These are phyloP conservation scores for Tylopilus plumbeoviolaceoides DNA, from an alignment of 768 basidiomycete genomes.

Conservation along the genomic window DNA sequence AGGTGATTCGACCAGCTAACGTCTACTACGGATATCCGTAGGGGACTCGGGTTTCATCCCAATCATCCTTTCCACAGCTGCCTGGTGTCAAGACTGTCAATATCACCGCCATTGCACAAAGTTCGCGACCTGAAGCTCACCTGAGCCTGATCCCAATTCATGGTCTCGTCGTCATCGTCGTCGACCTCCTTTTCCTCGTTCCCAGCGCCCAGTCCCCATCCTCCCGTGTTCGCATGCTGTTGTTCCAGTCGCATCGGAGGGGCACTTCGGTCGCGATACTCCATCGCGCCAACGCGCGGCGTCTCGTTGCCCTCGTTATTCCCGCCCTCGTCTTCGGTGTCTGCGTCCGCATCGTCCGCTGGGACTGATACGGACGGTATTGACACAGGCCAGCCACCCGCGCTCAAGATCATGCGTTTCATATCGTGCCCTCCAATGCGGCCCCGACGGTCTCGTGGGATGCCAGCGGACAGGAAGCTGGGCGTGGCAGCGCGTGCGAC, in stretches of 20 bases:
- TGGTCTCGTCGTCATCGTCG: conserved; percentile 59
- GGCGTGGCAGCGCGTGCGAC: conserved; percentile 37
- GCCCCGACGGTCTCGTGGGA: conserved; percentile 75
- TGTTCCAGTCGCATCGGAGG: conserved; percentile 34
- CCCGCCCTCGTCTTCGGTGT: conserved; percentile 33
- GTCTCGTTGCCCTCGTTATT: conserved; percentile 54
- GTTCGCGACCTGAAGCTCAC: conserved; percentile 27
- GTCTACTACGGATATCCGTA: conserved; percentile 24
- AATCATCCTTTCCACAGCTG: conserved; percentile 56
- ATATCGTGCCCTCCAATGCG: conserved; percentile 50
- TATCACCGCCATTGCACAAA: not conserved
- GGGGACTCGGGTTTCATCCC: conserved; percentile 40
- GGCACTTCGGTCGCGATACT: conserved; percentile 11
- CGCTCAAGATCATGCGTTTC: conserved; percentile 27
- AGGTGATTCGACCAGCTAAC: conserved; percentile 15
- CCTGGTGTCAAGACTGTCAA: conserved; percentile 30
- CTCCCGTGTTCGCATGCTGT: conserved; percentile 51
- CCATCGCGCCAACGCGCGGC: conserved; percentile 48
- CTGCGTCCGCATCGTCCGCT: conserved; percentile 30
- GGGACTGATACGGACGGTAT: not conserved
- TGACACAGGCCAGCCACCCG: conserved; percentile 10
- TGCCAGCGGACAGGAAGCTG: conserved; percentile 67
- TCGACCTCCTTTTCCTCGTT: conserved; percentile 58
- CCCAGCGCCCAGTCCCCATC: conserved; percentile 70
- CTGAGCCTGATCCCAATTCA: conserved; percentile 73